Base-by-base conservation (phyloP, 495 filamentous ascomycete species). In the Hyaloscypha variabilis region DNA sequence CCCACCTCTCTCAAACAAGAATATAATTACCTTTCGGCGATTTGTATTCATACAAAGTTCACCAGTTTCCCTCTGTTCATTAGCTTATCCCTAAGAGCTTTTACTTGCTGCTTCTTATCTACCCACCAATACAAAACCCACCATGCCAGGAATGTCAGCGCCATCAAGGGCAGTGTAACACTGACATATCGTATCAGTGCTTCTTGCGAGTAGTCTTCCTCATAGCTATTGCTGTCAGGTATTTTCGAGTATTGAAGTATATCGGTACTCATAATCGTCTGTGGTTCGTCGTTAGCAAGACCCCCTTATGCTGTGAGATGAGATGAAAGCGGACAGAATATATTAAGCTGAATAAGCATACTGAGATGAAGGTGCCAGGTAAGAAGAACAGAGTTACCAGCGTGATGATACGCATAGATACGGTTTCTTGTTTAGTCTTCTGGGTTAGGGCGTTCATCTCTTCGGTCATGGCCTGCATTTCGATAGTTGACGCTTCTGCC, bases 361-460 rank as follows among this genome's bases (percentile, higher is more conserved):
- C 77, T 19, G 77, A 69, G 31, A 79, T 67, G 55, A 79, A 79
- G 6, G 77, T 79, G 8, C 76, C 77, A 14, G 77, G 76, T 11
- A 79, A 62, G 67, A 79, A 79, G 61, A 79, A 73, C 17, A 79
- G 58, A 3, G 77, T 79, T 2, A 79, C 75, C 13, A 79, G 66
- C 0, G 77, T 78, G 52, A 79, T 79, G 60, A 76, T 66, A 30
- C 75, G 73, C 76, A 79, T 79, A n/a, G 77, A 78, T 2, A 76
- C 68, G 0, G 77, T 78, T 63, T 79, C 76, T 26, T 69, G 68
- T 62, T 77, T 76, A 8, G 77, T 77, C 62, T 77, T 72, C 21
- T 67, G 34, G 25, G 76, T 76, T 50, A 79, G 73, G 6, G 68
- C 62, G 60, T 73, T 69, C 77, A 79, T 79, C 8, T 19, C 57